These are phyloP conservation scores for Brassica hybrid DNA, from an alignment of 441 rosid species.

Conservation along the genomic window DNA sequence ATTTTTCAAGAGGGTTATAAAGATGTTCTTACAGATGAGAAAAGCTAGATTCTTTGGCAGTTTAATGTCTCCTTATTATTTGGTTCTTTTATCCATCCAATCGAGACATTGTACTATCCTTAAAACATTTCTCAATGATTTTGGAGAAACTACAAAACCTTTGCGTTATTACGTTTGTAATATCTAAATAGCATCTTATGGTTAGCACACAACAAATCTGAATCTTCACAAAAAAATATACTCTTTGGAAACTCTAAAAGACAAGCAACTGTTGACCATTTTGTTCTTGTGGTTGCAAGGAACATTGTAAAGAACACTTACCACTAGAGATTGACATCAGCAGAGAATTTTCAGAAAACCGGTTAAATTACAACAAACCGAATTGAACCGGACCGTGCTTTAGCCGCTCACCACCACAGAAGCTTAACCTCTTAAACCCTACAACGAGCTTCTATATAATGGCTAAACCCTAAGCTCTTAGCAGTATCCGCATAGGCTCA, in stretches of 20 bases:
- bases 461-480: neutral
- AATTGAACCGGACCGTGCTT: neutral
- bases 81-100: conserved; percentile 36
- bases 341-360: neutral
- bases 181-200: conserved; percentile 6
- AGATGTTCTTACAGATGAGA: conserved; percentile 37
- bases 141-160: neutral
- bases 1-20: conserved; percentile 23
- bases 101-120: conserved; percentile 35
- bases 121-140: conserved; percentile 9
- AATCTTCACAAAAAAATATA: neutral
- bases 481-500: neutral
- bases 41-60: conserved; percentile 42
- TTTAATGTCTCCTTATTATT: conserved; percentile 29
- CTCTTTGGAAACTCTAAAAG: conserved; percentile 20
- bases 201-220: neutral
- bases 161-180: neutral
- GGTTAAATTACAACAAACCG: neutral
- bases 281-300: too few relatives aligned
- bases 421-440: conserved; percentile 1
- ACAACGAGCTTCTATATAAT: neutral
- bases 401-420: neutral
- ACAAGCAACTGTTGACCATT: neutral
- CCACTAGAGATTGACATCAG: too few relatives aligned
- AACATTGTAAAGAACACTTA: too few relatives aligned